Conservation (phyloP, 176 grass and related monocot genomes). For the Musa beccarii region DNA sequence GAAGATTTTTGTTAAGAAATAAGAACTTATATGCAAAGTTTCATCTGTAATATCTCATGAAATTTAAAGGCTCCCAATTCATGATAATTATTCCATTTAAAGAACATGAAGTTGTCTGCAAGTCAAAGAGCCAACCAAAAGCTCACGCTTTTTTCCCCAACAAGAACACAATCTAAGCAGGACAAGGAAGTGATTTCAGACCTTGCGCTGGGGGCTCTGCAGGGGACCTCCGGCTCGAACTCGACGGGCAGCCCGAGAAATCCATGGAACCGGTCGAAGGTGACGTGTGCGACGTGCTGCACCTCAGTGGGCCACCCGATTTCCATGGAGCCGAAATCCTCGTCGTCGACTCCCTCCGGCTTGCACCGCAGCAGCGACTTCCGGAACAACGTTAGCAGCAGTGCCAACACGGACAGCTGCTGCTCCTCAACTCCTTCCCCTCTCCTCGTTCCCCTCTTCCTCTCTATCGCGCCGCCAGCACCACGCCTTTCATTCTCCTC, state of each 20-base stretch:
- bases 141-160: background rate
- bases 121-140: background rate
- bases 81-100: background rate
- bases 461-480: constrained; percentile 5
- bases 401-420: constrained; percentile 66
- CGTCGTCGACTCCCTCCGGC: constrained; percentile 21
- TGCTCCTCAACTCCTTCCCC: constrained; percentile 16
- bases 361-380: constrained; percentile 75
- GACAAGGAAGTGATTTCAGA: constrained; percentile 11
- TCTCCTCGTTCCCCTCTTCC: constrained; percentile 20
- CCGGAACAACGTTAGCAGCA: constrained; percentile 60
- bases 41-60: background rate
- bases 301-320: constrained; percentile 87
- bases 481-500: background rate
- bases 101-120: background rate
- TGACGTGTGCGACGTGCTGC: constrained; percentile 89
- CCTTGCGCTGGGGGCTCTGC: constrained; percentile 81
- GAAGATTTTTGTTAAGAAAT: too few species aligned
- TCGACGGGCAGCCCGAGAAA: constrained; percentile 84
- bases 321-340: constrained; percentile 50
- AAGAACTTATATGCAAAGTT: background rate
- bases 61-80: background rate
- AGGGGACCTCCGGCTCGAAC: constrained; percentile 87
- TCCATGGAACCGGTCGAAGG: constrained; percentile 91
- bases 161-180: background rate